These are phyloP conservation scores for Aurantiochytrium sp. DNA, from an alignment of 108 stramenopile genomes.

Conservation along the genomic window DNA sequence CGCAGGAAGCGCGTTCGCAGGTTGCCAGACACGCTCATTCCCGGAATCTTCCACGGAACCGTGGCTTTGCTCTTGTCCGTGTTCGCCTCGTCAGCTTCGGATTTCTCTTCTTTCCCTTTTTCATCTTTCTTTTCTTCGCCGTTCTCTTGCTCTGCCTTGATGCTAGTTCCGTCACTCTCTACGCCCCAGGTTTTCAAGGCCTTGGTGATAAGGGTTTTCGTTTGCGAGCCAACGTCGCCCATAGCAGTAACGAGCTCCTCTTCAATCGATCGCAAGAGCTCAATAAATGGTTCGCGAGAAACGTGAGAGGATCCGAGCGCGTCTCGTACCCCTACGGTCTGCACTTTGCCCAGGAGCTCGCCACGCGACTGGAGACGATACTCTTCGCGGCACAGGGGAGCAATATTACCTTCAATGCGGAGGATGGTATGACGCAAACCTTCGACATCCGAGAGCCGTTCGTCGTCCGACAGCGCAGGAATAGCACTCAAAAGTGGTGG, in stretches of 20 bases:
- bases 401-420: neutral
- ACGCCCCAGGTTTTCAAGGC: neutral
- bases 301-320: neutral
- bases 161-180: no score
- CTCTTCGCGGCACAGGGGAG: neutral
- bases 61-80: no score
- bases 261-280: neutral
- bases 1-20: neutral
- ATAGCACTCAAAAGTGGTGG: neutral
- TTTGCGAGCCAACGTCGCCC: neutral
- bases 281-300: neutral
- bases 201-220: neutral
- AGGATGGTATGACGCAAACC: neutral
- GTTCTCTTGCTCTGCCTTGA: no score
- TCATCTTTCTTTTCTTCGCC: no score
- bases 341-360: neutral
- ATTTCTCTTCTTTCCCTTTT: no score
- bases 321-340: neutral
- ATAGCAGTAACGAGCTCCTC: neutral
- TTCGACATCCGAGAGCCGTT: neutral
- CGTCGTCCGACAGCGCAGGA: neutral
- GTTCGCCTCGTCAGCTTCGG: no score
- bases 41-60: neutral
- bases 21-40: neutral
- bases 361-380: neutral